A percentile compares a stretch with the other conserved stretches of the same genome.
Evolutionary conservation across 768 basidiomycete species (phyloP).

Genomic region (Auricularia cornea): DNA sequence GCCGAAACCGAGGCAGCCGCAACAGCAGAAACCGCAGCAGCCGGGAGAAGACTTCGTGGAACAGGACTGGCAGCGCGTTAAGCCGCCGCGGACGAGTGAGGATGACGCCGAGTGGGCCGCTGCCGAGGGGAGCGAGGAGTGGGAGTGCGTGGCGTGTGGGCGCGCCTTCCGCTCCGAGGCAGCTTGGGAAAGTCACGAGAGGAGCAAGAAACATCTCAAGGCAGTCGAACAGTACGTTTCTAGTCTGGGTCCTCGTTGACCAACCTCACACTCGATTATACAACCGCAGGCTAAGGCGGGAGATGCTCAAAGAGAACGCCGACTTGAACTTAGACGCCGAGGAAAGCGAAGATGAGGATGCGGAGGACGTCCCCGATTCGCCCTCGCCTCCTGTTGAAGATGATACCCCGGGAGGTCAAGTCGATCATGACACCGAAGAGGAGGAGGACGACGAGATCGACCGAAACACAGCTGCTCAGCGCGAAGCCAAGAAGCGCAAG

Average conservation of each 20-base stretch:
- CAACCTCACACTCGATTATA: not conserved
- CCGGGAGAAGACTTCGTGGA: slow-evolving; percentile 50
- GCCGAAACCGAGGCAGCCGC: slow-evolving; percentile 39
- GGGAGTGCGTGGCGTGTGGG: slow-evolving; percentile 92
- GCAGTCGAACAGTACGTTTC: slow-evolving; percentile 57
- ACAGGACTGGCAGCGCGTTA: slow-evolving; percentile 82
- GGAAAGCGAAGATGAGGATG: slow-evolving; percentile 9
- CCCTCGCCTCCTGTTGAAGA: not conserved
- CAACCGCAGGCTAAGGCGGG: slow-evolving; percentile 43
- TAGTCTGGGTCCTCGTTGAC: not conserved
- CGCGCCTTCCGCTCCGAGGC: slow-evolving; percentile 88
- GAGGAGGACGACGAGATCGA: slow-evolving; percentile 2
- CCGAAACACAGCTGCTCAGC: slow-evolving; percentile 1
- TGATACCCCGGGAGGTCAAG: not conserved
- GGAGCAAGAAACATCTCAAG: slow-evolving; percentile 88
- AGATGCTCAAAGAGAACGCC: slow-evolving; percentile 71
- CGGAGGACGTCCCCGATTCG: not conserved
- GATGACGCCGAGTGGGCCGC: slow-evolving; percentile 69
- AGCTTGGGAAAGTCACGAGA: slow-evolving; percentile 93
- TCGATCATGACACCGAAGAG: not conserved
- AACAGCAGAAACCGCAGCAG: slow-evolving; percentile 23
- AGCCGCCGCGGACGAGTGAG: slow-evolving; percentile 24
- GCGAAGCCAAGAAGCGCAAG: not conserved
- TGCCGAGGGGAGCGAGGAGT: slow-evolving; percentile 72
- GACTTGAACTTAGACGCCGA: slow-evolving; percentile 45